Percentiles rank a stretch among this genome's conserved stretches.
These are phyloP conservation scores for Dendrobium catenatum DNA, from an alignment of 106 monocot genomes.

Conservation along the genomic window DNA sequence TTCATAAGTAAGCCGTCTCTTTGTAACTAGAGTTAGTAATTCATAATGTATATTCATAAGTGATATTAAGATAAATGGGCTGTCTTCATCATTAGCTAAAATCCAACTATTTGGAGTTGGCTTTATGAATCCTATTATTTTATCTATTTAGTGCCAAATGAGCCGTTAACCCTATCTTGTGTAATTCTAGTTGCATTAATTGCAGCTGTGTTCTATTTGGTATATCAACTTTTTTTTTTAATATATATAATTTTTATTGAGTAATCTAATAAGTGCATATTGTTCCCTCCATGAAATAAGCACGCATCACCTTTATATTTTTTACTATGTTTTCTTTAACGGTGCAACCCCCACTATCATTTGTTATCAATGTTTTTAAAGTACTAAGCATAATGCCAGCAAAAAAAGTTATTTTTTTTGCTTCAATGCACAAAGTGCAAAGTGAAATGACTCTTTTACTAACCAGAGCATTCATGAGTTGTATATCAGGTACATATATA, in stretches of 20 bases:
- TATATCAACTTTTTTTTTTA: not conserved
- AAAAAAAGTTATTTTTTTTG: no score
- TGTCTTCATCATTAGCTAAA: not conserved
- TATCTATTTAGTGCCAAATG: not conserved
- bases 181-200: not conserved
- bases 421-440: no score
- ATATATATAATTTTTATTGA: not conserved
- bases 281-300: not conserved
- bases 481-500: no score
- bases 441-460: no score
- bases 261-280: not conserved
- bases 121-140: not conserved
- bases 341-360: not conserved
- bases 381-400: no score
- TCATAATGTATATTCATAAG: not conserved
- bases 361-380: not conserved
- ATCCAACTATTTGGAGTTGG: not conserved
- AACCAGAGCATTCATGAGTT: no score
- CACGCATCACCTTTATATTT: not conserved
- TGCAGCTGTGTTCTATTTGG: not conserved
- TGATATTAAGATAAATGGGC: not conserved
- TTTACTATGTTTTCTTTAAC: not conserved
- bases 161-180: not conserved
- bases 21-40: not conserved
- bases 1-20: slow-evolving; percentile 44